Evolutionary conservation across 2,329 filamentous ascomycete genomes (phyloP).

Genomic region (Penicillium sp.): DNA sequence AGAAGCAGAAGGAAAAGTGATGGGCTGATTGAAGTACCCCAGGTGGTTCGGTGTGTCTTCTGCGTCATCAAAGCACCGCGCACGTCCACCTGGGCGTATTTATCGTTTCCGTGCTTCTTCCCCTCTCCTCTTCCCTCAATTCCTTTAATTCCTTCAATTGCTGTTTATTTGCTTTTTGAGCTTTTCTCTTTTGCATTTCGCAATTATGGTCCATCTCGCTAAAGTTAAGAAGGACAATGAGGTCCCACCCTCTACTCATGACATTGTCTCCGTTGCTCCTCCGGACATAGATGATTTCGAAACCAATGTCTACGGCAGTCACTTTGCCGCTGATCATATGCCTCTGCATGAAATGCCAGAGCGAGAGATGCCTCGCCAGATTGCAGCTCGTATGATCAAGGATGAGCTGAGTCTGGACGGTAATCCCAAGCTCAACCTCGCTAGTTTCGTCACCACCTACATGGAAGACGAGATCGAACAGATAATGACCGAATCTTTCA

Average conservation of each 20-base stretch:
- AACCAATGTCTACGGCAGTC: constrained; percentile 78
- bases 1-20: neutral
- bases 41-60: neutral
- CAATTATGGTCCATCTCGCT: constrained; percentile 39
- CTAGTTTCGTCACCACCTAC: constrained; percentile 90
- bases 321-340: constrained; percentile 70
- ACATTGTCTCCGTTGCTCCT: constrained; percentile 33
- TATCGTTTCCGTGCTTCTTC: neutral
- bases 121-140: neutral
- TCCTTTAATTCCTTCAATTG: neutral
- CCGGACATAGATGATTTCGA: constrained; percentile 47
- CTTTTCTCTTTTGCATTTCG: neutral
- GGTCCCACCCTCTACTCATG: constrained; percentile 32
- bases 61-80: neutral
- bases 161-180: neutral
- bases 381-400: constrained; percentile 96
- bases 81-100: neutral
- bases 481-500: constrained; percentile 84
- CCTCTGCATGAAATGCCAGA: constrained; percentile 82
- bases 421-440: constrained; percentile 74
- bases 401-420: constrained; percentile 87
- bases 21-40: neutral
- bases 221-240: constrained; percentile 32
- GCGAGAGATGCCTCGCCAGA: constrained; percentile 75
- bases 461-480: constrained; percentile 95